phyloP scores from a whole-genome alignment of 2,329 filamentous ascomycete species.

The Trichoderma asperellum region DNA sequence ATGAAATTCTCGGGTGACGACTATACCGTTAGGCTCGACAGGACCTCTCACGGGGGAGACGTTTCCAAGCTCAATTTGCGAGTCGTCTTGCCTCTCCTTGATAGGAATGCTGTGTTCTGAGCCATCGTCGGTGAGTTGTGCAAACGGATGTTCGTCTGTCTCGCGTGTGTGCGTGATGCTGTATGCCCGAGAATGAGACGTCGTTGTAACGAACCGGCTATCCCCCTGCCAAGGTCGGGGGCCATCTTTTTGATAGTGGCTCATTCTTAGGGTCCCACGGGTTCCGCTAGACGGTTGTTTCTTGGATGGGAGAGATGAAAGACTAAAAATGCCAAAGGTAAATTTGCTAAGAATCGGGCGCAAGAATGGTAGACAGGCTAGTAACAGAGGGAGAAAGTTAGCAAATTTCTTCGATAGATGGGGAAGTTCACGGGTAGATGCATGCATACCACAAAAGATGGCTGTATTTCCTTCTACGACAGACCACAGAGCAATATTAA shows the following conservation, averaged over 20 bases:
- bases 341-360: slow-evolving; percentile 25
- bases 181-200: slow-evolving; percentile 23
- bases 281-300: slow-evolving; percentile 7
- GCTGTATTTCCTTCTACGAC: slow-evolving; percentile 35
- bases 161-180: background rate
- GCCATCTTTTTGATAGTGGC: slow-evolving; percentile 2
- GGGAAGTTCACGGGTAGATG: background rate
- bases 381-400: background rate
- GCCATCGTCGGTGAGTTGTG: slow-evolving; percentile 16
- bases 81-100: background rate
- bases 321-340: slow-evolving; percentile 21
- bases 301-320: slow-evolving; percentile 12
- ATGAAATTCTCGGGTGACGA: slow-evolving; percentile 28
- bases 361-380: slow-evolving; percentile 31
- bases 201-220: slow-evolving; percentile 10
- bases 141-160: slow-evolving; percentile 29
- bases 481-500: slow-evolving; percentile 34
- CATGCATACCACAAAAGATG: slow-evolving; percentile 34
- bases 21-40: slow-evolving; percentile 13
- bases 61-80: slow-evolving; percentile 21
- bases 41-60: background rate
- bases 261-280: background rate
- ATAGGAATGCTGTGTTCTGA: slow-evolving; percentile 19
- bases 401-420: too few species aligned
- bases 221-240: slow-evolving; percentile 23